Conservation (phyloP, 805 yeast species). For the Clavispora carvajalis region DNA sequence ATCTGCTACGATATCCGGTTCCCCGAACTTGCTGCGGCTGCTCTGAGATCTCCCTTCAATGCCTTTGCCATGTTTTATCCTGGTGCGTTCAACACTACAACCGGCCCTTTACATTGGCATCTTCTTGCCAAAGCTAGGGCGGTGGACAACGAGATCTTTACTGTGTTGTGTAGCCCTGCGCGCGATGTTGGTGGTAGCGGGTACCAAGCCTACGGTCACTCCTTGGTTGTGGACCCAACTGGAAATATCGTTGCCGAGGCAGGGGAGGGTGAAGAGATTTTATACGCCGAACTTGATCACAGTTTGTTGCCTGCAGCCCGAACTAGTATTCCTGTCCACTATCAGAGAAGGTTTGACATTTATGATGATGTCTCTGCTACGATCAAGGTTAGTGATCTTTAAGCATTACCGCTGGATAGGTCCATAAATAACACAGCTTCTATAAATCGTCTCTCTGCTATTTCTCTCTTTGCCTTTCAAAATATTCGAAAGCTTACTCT, state of each 20-base stretch:
- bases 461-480: background rate
- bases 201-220: conserved; percentile 66
- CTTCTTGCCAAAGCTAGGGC: conserved; percentile 69
- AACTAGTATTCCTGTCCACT: conserved; percentile 59
- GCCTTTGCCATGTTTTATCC: conserved; percentile 78
- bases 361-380: conserved; percentile 34
- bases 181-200: conserved; percentile 54
- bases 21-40: conserved; percentile 69
- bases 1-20: conserved; percentile 78
- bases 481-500: no score
- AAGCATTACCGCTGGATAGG: background rate
- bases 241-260: conserved; percentile 66
- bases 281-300: conserved; percentile 70
- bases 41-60: conserved; percentile 55
- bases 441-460: no score
- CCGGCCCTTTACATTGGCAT: conserved; percentile 84
- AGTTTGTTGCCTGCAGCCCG: conserved; percentile 53
- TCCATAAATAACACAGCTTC: background rate
- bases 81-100: conserved; percentile 78
- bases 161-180: conserved; percentile 83
- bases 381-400: conserved; percentile 11
- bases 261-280: conserved; percentile 70
- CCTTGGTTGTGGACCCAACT: conserved; percentile 57
- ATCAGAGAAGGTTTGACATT: conserved; percentile 69
- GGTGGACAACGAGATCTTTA: conserved; percentile 54